A percentile compares a stretch with the other conserved stretches of the same genome.
These are phyloP conservation scores for Capsella bursapastoris DNA, from an alignment of 345 rosid species.

Conservation along the genomic window DNA sequence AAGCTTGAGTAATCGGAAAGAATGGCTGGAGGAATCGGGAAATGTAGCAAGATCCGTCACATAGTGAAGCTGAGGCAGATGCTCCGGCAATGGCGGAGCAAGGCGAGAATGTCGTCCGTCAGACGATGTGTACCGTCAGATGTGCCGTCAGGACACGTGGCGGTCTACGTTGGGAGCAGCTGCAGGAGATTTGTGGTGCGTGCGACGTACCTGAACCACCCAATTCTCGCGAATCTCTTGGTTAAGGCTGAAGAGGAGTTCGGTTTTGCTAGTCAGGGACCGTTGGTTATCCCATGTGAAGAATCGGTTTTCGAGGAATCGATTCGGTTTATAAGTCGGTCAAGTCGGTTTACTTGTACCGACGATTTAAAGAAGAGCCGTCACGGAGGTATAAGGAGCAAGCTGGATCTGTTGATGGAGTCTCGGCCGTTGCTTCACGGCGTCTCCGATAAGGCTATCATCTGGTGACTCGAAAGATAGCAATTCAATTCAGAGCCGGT, in stretches of 20 bases:
- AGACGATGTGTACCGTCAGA: conserved; percentile 59
- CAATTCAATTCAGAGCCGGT: neutral
- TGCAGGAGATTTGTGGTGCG: conserved; percentile 81
- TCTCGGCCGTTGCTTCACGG: conserved; percentile 82
- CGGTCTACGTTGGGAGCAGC: conserved; percentile 70
- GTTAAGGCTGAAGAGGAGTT: conserved; percentile 90
- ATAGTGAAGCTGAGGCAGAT: conserved; percentile 83
- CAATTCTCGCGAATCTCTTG: conserved; percentile 66
- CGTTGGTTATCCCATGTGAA: conserved; percentile 86
- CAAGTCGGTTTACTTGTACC: conserved; percentile 49
- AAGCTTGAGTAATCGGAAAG: conserved; percentile 10
- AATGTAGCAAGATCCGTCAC: conserved; percentile 88
- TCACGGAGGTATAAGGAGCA: conserved; percentile 47
- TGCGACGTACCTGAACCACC: conserved; percentile 89
- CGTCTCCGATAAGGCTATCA: conserved; percentile 50
- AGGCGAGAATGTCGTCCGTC: conserved; percentile 73
- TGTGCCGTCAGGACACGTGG: conserved; percentile 93
- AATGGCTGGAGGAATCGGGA: conserved; percentile 69
- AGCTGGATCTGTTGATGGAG: conserved; percentile 67
- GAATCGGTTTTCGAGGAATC: conserved; percentile 82
- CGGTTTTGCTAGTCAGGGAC: conserved; percentile 80
- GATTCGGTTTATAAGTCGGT: conserved; percentile 60
- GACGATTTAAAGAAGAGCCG: conserved; percentile 63
- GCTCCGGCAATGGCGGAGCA: conserved; percentile 90
- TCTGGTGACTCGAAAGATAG: conserved; percentile 44